phyloP scores from a whole-genome alignment of 148 eudicot species.

The Amaranthus cruentus region DNA sequence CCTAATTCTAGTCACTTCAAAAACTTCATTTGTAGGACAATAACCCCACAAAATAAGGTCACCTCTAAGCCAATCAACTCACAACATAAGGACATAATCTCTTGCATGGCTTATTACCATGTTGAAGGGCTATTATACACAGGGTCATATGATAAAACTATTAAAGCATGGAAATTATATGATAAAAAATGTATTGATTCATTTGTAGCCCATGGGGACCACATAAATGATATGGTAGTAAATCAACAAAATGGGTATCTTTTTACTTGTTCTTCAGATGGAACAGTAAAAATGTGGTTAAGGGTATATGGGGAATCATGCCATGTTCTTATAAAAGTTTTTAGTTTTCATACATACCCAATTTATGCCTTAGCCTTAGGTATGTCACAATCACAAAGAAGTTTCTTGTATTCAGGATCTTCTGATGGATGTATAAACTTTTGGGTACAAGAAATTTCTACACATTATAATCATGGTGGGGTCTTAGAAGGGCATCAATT shows the following conservation, averaged over 20 bases:
- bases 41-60: slow-evolving; percentile 4
- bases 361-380: slow-evolving; percentile 56
- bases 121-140: slow-evolving; percentile 54
- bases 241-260: slow-evolving; percentile 60
- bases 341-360: slow-evolving; percentile 52
- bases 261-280: slow-evolving; percentile 64
- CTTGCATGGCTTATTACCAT: slow-evolving; percentile 70
- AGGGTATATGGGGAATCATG: slow-evolving; percentile 47
- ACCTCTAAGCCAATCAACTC: slow-evolving; percentile 2
- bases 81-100: slow-evolving; percentile 45
- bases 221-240: slow-evolving; percentile 45
- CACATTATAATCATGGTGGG: slow-evolving; percentile 64
- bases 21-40: slow-evolving; percentile 21
- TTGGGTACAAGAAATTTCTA: slow-evolving; percentile 56
- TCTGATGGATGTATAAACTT: slow-evolving; percentile 63
- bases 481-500: slow-evolving; percentile 57
- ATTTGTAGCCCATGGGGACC: slow-evolving; percentile 58
- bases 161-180: slow-evolving; percentile 53
- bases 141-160: slow-evolving; percentile 56
- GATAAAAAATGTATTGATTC: slow-evolving; percentile 47
- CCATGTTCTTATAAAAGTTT: slow-evolving; percentile 57
- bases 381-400: slow-evolving; percentile 21
- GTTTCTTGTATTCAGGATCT: slow-evolving; percentile 59
- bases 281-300: slow-evolving; percentile 63
- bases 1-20: slow-evolving; percentile 32